phyloP scores from a whole-genome alignment of 2,329 filamentous ascomycete species.

The Alternaria ethzedia region DNA sequence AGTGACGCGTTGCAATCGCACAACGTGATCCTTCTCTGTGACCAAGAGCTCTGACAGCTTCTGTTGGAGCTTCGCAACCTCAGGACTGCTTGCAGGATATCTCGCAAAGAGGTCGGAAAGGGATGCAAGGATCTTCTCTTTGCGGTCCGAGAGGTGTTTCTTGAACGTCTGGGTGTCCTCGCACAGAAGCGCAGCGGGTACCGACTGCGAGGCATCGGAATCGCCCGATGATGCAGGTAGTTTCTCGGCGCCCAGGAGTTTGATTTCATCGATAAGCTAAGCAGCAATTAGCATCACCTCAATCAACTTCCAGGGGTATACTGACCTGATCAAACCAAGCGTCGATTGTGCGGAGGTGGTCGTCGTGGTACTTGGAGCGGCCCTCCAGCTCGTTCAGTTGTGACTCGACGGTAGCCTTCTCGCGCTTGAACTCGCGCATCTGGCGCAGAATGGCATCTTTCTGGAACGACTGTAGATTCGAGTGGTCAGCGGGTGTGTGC shows the following conservation, averaged over 20 bases:
- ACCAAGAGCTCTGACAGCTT: slow-evolving; percentile 78
- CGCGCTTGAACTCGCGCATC: slow-evolving; percentile 97
- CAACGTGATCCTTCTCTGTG: slow-evolving; percentile 79
- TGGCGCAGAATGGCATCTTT: slow-evolving; percentile 97
- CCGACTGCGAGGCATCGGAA: slow-evolving; percentile 41
- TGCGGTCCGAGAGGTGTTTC: slow-evolving; percentile 77
- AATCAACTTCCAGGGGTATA: slow-evolving; percentile 21
- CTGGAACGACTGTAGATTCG: slow-evolving; percentile 72
- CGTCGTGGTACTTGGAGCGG: slow-evolving; percentile 81
- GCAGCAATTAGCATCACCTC: slow-evolving; percentile 33
- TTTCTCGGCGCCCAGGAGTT: slow-evolving; percentile 50
- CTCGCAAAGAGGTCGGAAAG: slow-evolving; percentile 71
- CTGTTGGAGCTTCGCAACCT: slow-evolving; percentile 74
- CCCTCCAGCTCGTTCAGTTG: slow-evolving; percentile 82
- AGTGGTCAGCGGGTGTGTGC: slow-evolving; percentile 41
- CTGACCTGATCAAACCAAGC: slow-evolving; percentile 92
- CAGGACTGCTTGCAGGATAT: slow-evolving; percentile 62
- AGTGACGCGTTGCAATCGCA: slow-evolving; percentile 76
- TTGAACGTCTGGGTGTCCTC: slow-evolving; percentile 70
- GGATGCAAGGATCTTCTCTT: slow-evolving; percentile 75
- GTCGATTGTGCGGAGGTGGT: slow-evolving; percentile 89
- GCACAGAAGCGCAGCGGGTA: slow-evolving; percentile 63
- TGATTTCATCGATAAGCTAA: slow-evolving; percentile 58
- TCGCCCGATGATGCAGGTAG: slow-evolving; percentile 29
- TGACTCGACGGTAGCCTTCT: slow-evolving; percentile 80